Evolutionary conservation across 768 basidiomycete genomes (phyloP).

Genomic region (Exidia glandulosa): DNA sequence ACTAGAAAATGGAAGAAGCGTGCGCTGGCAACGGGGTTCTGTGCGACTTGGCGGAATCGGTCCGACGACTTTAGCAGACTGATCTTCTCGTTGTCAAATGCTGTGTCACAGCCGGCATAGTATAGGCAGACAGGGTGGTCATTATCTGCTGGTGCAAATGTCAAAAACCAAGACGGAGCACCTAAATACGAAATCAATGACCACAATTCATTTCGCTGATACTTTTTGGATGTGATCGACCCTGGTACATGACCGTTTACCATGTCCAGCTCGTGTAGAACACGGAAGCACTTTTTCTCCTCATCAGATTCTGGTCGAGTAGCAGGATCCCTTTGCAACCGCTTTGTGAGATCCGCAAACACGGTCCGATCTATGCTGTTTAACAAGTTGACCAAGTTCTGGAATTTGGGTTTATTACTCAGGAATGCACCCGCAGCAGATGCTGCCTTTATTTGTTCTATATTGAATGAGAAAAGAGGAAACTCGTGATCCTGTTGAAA

Average conservation of each 20-base stretch:
- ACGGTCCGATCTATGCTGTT: conserved; percentile 23
- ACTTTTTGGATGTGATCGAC: conserved; percentile 16
- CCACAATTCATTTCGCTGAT: conserved; percentile 8
- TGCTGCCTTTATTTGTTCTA: conserved; percentile 24
- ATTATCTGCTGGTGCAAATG: conserved; percentile 21
- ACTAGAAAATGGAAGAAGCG: conserved; percentile 4
- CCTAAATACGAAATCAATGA: neutral
- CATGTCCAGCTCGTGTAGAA: neutral
- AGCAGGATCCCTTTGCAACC: conserved; percentile 16
- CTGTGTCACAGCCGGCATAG: conserved; percentile 16
- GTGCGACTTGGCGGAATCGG: neutral
- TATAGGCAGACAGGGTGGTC: conserved; percentile 24
- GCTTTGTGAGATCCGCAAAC: conserved; percentile 25
- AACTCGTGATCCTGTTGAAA: conserved; percentile 30
- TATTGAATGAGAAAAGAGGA: conserved; percentile 28
- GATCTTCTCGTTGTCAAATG: conserved; percentile 9
- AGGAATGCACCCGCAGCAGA: conserved; percentile 19
- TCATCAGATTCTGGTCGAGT: neutral
- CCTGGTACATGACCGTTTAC: conserved; percentile 7
- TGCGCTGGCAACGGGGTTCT: conserved; percentile 2
- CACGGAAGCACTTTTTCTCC: neutral
- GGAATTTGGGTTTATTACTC: conserved; percentile 15
- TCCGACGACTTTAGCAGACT: conserved; percentile 1
- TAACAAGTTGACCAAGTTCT: conserved; percentile 14
- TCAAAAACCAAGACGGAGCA: conserved; percentile 21